A percentile compares a stretch with the other conserved stretches of the same genome.
phyloP scores from a whole-genome alignment of 345 rosid species.

The Hevea brasiliensis region DNA sequence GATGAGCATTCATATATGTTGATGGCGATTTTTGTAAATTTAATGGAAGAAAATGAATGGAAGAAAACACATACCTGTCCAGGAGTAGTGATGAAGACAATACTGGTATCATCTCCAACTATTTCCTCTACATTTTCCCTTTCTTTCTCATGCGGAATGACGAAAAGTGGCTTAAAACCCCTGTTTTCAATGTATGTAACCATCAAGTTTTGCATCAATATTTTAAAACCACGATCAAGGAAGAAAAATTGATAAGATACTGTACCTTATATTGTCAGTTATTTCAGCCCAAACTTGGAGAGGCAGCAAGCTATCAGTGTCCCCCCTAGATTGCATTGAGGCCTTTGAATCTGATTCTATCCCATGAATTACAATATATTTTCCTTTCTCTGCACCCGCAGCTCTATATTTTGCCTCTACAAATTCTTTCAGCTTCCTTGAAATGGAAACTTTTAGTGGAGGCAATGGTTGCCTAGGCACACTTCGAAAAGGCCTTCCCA shows the following conservation, averaged over 20 bases:
- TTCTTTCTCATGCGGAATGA: slow-evolving; percentile 92
- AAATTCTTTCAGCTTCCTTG: slow-evolving; percentile 73
- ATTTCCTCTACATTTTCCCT: slow-evolving; percentile 84
- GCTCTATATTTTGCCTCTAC: slow-evolving; percentile 66
- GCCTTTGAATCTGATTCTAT: slow-evolving; percentile 95
- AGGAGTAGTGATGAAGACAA: slow-evolving; percentile 83
- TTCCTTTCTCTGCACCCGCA: slow-evolving; percentile 76
- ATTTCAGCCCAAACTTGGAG: slow-evolving; percentile 68
- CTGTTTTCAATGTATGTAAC: slow-evolving; percentile 40
- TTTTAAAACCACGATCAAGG: background rate
- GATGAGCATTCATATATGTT: background rate
- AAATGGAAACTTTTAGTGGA: slow-evolving; percentile 73
- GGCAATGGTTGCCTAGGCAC: slow-evolving; percentile 69
- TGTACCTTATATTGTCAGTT: slow-evolving; percentile 56
- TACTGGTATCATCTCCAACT: slow-evolving; percentile 64
- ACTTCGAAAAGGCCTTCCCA: slow-evolving; percentile 74
- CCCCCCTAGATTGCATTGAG: slow-evolving; percentile 88
- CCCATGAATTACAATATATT: slow-evolving; percentile 84
- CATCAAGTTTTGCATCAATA: background rate
- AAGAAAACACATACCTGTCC: slow-evolving; percentile 60
- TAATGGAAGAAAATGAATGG: slow-evolving; percentile 4
- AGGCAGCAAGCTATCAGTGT: slow-evolving; percentile 76
- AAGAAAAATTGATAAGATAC: background rate
- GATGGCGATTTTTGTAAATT: background rate
- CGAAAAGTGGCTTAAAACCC: slow-evolving; percentile 66